Conservation (phyloP, 2,329 filamentous ascomycete genomes). For the Calonectria pseudoreteaudii region DNA sequence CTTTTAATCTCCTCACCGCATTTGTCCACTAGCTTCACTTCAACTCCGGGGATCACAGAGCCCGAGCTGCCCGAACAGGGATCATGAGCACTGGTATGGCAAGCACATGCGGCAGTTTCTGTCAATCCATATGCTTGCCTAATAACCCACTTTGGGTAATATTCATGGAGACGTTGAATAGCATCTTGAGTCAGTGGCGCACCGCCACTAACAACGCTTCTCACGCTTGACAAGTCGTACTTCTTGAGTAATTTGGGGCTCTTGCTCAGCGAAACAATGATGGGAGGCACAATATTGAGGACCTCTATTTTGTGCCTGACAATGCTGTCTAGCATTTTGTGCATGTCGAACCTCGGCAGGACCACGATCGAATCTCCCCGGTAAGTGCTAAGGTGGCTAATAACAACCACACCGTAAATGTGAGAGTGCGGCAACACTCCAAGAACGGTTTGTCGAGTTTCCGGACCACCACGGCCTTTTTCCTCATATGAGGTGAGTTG, state of each 20-base stretch:
- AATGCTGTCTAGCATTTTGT: not conserved
- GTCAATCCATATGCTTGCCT: not conserved
- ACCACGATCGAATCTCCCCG: not conserved
- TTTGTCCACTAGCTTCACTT: not conserved
- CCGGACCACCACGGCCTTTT: not conserved
- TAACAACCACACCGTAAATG: not conserved
- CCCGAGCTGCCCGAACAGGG: not conserved
- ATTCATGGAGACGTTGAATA: not conserved
- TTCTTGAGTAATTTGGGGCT: not conserved
- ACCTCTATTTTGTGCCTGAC: not conserved
- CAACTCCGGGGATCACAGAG: not conserved
- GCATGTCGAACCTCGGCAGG: not conserved
- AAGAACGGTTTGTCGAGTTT: not conserved
- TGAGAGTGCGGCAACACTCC: not conserved
- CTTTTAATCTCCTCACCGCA: not conserved
- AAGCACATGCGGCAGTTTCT: not conserved
- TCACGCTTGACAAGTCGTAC: not conserved
- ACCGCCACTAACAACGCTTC: not conserved
- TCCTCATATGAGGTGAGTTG: not conserved
- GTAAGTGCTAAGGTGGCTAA: not conserved
- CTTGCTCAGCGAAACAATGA: not conserved
- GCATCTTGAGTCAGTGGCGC: not conserved
- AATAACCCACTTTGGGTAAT: not conserved
- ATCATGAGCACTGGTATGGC: not conserved
- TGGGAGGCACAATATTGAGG: not conserved